Conservation (phyloP, 805 yeast genomes). For the Kockiozyma suomiensis region DNA sequence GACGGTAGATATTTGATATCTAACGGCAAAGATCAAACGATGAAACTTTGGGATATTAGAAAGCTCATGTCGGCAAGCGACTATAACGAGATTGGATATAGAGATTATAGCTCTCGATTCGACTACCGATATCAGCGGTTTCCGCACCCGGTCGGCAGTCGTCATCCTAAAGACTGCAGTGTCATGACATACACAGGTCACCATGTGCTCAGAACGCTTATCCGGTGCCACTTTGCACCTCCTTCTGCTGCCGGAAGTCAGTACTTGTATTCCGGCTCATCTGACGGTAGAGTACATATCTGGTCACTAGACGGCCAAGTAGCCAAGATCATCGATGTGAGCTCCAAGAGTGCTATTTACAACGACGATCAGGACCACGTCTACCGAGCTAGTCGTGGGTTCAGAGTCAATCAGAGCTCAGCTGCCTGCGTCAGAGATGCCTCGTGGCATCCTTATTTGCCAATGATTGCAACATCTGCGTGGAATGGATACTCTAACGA, state of each 20-base stretch:
- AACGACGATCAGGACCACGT: slow-evolving; percentile 1
- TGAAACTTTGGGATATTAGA: slow-evolving; percentile 42
- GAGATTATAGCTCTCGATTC: slow-evolving; percentile 29
- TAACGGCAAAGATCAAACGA: slow-evolving; percentile 40
- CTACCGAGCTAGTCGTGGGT: slow-evolving; percentile 5
- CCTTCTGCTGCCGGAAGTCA: slow-evolving; percentile 36
- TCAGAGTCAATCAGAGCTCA: not conserved
- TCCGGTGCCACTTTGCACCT: slow-evolving; percentile 41
- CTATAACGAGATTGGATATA: slow-evolving; percentile 11
- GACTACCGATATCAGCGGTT: slow-evolving; percentile 36
- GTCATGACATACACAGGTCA: slow-evolving; percentile 41
- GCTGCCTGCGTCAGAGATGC: slow-evolving; percentile 37
- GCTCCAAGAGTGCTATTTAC: not conserved
- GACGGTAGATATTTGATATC: slow-evolving; percentile 39
- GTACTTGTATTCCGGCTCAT: slow-evolving; percentile 40
- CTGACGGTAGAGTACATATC: slow-evolving; percentile 38
- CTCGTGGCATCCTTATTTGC: slow-evolving; percentile 39
- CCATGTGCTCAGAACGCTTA: slow-evolving; percentile 38
- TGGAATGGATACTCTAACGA: slow-evolving; percentile 30
- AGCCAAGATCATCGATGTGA: slow-evolving; percentile 26
- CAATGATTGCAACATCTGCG: slow-evolving; percentile 32
- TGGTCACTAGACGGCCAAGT: slow-evolving; percentile 40
- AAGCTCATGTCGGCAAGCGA: slow-evolving; percentile 27
- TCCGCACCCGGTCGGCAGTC: slow-evolving; percentile 31
- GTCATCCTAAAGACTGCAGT: slow-evolving; percentile 38